Percentiles rank a stretch among this genome's conserved stretches.
These are phyloP conservation scores for Linum lewisii DNA, from an alignment of 345 rosid species.

Conservation along the genomic window DNA sequence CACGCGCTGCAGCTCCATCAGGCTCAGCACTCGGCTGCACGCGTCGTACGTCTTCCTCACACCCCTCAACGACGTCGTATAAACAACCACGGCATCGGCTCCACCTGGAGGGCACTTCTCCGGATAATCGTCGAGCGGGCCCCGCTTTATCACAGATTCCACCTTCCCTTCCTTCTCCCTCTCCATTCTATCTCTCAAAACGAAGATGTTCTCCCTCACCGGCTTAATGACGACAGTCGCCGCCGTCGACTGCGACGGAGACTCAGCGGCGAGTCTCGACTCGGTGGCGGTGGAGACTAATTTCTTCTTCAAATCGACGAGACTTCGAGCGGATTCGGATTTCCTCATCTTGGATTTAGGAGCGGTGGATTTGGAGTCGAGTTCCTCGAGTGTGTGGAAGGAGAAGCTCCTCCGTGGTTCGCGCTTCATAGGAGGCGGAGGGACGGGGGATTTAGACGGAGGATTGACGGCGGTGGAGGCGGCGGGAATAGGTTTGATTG, in stretches of 20 bases:
- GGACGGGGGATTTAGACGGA: not conserved
- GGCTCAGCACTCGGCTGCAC: constrained; percentile 37
- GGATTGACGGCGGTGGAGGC: not conserved
- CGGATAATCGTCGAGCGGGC: constrained; percentile 64
- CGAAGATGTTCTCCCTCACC: constrained; percentile 62
- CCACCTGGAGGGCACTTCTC: constrained; percentile 79
- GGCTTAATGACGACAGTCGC: constrained; percentile 24
- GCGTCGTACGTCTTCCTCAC: constrained; percentile 73
- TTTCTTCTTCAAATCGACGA: constrained; percentile 7
- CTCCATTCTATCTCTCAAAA: constrained; percentile 47
- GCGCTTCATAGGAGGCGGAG: constrained; percentile 6
- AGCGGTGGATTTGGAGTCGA: constrained; percentile 37
- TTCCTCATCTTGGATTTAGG: constrained; percentile 30
- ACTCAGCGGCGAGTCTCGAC: constrained; percentile 6
- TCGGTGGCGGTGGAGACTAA: not conserved
- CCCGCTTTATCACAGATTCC: constrained; percentile 38
- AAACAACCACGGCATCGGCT: constrained; percentile 46
- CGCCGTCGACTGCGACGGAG: constrained; percentile 3
- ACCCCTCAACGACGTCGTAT: constrained; percentile 87
- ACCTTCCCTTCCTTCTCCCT: constrained; percentile 61
- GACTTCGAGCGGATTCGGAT: constrained; percentile 18
- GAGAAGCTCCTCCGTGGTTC: constrained; percentile 39
- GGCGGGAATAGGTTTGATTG: constrained; percentile 31
- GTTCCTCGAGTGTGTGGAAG: constrained; percentile 79
- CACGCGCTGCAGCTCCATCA: constrained; percentile 52